Percentiles rank a stretch among this genome's conserved stretches.
phyloP scores from a whole-genome alignment of 495 filamentous ascomycete genomes.

The Aspergillus heteromorphus region DNA sequence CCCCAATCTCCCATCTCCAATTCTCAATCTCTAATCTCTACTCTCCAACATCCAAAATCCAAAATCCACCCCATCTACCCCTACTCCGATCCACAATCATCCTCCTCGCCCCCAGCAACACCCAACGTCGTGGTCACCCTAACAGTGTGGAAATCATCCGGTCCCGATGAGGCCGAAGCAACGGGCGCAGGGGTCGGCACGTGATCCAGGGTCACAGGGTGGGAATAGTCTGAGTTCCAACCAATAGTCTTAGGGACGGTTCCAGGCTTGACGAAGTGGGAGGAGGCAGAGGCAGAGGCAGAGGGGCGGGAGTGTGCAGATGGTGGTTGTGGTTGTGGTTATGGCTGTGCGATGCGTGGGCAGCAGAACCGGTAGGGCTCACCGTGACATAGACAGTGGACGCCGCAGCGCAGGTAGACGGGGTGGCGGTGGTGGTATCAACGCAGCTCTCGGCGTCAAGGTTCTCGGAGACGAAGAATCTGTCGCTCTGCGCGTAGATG shows the following conservation, averaged over 20 bases:
- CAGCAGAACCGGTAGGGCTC: slow-evolving; percentile 18
- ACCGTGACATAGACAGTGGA: slow-evolving; percentile 24
- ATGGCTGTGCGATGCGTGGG: slow-evolving; percentile 4
- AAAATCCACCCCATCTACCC: no score
- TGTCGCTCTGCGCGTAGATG: slow-evolving; percentile 42
- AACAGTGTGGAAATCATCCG: no score
- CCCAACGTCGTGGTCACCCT: no score
- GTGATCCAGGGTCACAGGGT: slow-evolving; percentile 20
- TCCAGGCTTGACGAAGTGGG: slow-evolving; percentile 18
- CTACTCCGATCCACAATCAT: no score
- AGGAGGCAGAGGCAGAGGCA: slow-evolving; percentile 8
- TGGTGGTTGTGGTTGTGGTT: slow-evolving; percentile 4
- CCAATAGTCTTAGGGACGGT: slow-evolving; percentile 25
- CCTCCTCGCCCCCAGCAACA: no score
- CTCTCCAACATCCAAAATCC: no score
- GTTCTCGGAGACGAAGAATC: slow-evolving; percentile 28
- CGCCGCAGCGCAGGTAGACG: background rate
- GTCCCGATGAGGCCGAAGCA: no score
- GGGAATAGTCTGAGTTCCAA: slow-evolving; percentile 24
- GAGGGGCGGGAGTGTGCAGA: slow-evolving; percentile 5
- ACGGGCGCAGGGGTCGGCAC: slow-evolving; percentile 15
- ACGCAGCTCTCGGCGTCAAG: slow-evolving; percentile 11
- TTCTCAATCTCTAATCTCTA: no score
- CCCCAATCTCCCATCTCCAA: no score
- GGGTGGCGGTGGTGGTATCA: background rate